A percentile compares a stretch with the other conserved stretches of the same genome.
These are phyloP conservation scores for Salicornia ramosissima DNA, from an alignment of 148 eudicot genomes.

Conservation along the genomic window DNA sequence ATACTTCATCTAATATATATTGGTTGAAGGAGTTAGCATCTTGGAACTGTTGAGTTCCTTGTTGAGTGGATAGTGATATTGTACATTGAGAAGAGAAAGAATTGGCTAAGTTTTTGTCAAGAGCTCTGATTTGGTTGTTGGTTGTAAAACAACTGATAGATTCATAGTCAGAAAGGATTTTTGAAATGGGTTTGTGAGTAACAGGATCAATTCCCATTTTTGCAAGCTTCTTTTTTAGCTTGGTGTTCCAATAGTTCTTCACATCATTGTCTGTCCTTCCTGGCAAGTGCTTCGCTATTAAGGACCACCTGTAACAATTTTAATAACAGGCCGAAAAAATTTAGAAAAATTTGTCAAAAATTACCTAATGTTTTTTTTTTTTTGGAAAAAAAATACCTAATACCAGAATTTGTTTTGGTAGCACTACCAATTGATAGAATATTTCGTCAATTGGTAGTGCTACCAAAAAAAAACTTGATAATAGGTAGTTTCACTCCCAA, in stretches of 20 bases:
- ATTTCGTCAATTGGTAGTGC: too few species aligned
- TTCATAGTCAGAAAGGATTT: slow-evolving; percentile 61
- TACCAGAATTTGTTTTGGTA: too few species aligned
- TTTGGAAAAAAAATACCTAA: background rate
- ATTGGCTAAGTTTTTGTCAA: slow-evolving; percentile 22
- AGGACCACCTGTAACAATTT: slow-evolving; percentile 64
- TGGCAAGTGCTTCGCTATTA: slow-evolving; percentile 72
- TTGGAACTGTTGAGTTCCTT: slow-evolving; percentile 26
- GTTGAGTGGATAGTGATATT: slow-evolving; percentile 15
- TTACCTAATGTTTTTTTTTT: background rate
- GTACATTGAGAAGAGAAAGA: slow-evolving; percentile 16
- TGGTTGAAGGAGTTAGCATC: slow-evolving; percentile 18
- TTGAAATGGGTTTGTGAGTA: slow-evolving; percentile 79
- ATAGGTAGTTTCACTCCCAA: too few species aligned
- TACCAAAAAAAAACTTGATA: too few species aligned
- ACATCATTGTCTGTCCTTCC: slow-evolving; percentile 95
- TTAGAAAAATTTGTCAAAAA: background rate
- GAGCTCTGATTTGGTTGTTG: slow-evolving; percentile 18
- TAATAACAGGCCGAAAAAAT: background rate
- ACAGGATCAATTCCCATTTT: slow-evolving; percentile 85
- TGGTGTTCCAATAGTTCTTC: slow-evolving; percentile 94
- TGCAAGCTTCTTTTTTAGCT: slow-evolving; percentile 75
- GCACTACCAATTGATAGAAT: too few species aligned
- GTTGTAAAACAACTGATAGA: slow-evolving; percentile 44
- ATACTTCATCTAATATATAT: slow-evolving; percentile 29